A percentile compares a stretch with the other conserved stretches of the same genome.
These are phyloP conservation scores for Fusarium sarcochroum DNA, from an alignment of 2,329 filamentous ascomycete genomes.

Conservation along the genomic window DNA sequence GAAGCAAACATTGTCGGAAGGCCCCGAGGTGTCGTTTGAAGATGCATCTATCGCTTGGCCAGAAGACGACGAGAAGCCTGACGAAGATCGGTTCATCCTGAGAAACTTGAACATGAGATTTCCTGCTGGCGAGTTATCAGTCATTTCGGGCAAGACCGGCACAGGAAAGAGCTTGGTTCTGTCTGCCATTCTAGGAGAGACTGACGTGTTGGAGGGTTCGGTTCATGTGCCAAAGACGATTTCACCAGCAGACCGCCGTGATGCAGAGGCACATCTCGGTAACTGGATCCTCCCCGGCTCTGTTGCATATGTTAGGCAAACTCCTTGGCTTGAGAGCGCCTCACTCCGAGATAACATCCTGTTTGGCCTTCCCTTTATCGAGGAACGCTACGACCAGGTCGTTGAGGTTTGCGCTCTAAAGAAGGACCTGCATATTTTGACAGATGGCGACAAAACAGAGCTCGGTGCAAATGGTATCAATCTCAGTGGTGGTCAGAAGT, in stretches of 20 bases:
- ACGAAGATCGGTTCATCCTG: slow-evolving; percentile 74
- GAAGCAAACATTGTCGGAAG: slow-evolving; percentile 65
- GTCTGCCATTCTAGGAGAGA: slow-evolving; percentile 81
- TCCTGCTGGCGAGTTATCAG: slow-evolving; percentile 76
- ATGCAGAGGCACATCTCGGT: slow-evolving; percentile 71
- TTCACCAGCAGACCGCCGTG: slow-evolving; percentile 67
- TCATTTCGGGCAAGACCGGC: slow-evolving; percentile 83
- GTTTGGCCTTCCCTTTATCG: slow-evolving; percentile 79
- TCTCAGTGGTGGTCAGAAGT: slow-evolving; percentile 85
- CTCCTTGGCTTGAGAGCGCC: slow-evolving; percentile 88
- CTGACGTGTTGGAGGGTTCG: slow-evolving; percentile 75
- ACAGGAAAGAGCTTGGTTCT: slow-evolving; percentile 83
- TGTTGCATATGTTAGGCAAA: slow-evolving; percentile 83
- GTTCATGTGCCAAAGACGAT: slow-evolving; percentile 69
- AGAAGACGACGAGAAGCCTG: slow-evolving; percentile 70
- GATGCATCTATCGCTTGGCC: slow-evolving; percentile 82
- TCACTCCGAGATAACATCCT: slow-evolving; percentile 84
- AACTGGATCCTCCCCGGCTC: slow-evolving; percentile 80
- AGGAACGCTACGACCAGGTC: slow-evolving; percentile 78
- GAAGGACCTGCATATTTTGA: slow-evolving; percentile 82
- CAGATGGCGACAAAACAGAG: slow-evolving; percentile 83
- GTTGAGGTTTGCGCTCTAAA: slow-evolving; percentile 79
- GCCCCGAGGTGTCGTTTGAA: slow-evolving; percentile 74
- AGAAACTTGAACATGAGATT: slow-evolving; percentile 76
- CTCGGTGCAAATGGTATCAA: slow-evolving; percentile 90